Evolutionary conservation across 805 yeast species (phyloP).

Genomic region (Tetrapisispora arboricola): DNA sequence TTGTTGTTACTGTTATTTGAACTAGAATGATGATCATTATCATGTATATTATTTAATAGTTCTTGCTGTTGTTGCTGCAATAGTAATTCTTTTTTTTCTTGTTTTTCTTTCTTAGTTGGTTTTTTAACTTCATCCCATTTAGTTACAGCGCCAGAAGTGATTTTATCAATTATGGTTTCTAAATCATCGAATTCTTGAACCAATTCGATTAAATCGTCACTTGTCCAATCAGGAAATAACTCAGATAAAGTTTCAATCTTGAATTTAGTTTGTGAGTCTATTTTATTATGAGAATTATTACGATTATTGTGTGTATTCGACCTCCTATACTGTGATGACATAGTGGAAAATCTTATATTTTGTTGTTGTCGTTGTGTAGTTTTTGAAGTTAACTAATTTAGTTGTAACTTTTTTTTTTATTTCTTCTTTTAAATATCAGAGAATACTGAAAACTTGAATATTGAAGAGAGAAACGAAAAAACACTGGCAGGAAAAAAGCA

Average conservation of each 20-base stretch:
- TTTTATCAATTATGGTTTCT: slow-evolving; percentile 73
- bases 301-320: slow-evolving; percentile 8
- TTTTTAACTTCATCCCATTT: slow-evolving; percentile 91
- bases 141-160: slow-evolving; percentile 79
- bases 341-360: slow-evolving; percentile 2
- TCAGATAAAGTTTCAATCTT: slow-evolving; percentile 56
- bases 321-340: slow-evolving; percentile 21
- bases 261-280: slow-evolving; percentile 26
- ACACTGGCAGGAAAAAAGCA: too few relatives aligned
- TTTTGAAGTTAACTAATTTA: too few relatives aligned
- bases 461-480: too few relatives aligned
- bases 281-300: slow-evolving; percentile 9
- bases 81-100: slow-evolving; percentile 24
- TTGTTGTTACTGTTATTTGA: slow-evolving; percentile 8
- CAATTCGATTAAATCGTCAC: slow-evolving; percentile 68
- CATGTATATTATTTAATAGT: slow-evolving; percentile 3
- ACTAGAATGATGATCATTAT: slow-evolving; percentile 4
- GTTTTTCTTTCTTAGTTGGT: slow-evolving; percentile 46
- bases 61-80: slow-evolving; percentile 12
- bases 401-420: too few relatives aligned
- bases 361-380: neutral
- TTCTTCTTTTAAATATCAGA: too few relatives aligned
- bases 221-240: slow-evolving; percentile 91
- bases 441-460: too few relatives aligned
- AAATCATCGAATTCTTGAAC: slow-evolving; percentile 69